Evolutionary conservation across 1,284 basidiomycete genomes (phyloP).

Genomic region (Thelephora terrestris): DNA sequence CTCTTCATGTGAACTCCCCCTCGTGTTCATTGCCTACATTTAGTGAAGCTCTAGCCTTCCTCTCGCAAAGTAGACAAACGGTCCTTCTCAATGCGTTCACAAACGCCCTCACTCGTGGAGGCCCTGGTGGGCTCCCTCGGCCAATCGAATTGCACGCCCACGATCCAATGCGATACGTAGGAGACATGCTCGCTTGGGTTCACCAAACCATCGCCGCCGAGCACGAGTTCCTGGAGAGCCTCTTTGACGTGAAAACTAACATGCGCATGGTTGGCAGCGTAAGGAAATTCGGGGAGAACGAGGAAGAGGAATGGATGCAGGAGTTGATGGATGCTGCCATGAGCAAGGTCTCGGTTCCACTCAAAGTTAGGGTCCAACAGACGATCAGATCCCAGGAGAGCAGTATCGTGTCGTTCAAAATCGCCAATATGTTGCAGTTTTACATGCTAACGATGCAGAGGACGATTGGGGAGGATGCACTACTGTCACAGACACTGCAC

Average conservation of each 20-base stretch:
- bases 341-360: constrained; percentile 76
- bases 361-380: constrained; percentile 87
- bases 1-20: neutral
- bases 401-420: constrained; percentile 83
- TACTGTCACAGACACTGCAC: constrained; percentile 66
- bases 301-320: constrained; percentile 73
- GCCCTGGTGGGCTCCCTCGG: constrained; percentile 78
- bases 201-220: constrained; percentile 94
- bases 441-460: constrained; percentile 88
- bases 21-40: constrained; percentile 4
- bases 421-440: constrained; percentile 91
- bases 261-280: constrained; percentile 72
- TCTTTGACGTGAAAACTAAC: constrained; percentile 65
- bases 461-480: constrained; percentile 77
- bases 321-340: constrained; percentile 79
- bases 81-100: constrained; percentile 77
- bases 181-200: constrained; percentile 98
- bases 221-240: constrained; percentile 80
- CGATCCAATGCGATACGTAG: constrained; percentile 91
- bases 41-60: constrained; percentile 69
- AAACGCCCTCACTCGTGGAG: constrained; percentile 82
- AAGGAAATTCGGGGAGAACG: constrained; percentile 43
- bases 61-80: constrained; percentile 76
- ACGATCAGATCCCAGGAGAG: constrained; percentile 91
- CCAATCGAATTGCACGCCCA: constrained; percentile 97